These are phyloP conservation scores for Perkinsus marinus DNA, from an alignment of 169 alveolate species.

Conservation along the genomic window DNA sequence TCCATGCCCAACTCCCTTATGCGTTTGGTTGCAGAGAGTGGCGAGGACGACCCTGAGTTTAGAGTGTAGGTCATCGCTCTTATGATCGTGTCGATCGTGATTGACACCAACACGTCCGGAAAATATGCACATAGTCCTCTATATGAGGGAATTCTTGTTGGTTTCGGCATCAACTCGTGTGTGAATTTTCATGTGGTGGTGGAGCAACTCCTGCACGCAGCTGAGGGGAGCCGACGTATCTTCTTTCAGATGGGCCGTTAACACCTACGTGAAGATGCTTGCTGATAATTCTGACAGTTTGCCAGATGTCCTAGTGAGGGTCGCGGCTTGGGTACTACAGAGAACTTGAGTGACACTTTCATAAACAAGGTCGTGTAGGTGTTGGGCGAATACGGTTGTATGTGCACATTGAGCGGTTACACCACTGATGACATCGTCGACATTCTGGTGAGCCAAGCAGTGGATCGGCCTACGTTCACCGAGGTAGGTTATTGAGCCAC, in stretches of 20 bases:
- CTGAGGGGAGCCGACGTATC: background rate
- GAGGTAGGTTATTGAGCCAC: no score
- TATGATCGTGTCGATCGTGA: no score
- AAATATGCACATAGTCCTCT: no score
- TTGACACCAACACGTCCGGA: no score
- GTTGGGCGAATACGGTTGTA: slow-evolving; percentile 6
- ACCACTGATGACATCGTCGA: background rate
- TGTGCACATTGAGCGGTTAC: slow-evolving; percentile 4
- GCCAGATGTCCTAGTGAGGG: background rate
- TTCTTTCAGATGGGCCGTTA: background rate
- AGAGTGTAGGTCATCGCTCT: background rate
- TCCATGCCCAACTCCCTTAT: background rate
- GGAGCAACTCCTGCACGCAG: no score
- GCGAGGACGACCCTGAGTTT: background rate
- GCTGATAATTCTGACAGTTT: background rate
- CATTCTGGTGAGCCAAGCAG: background rate
- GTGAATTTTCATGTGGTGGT: no score
- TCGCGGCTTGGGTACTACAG: background rate
- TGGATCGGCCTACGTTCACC: background rate
- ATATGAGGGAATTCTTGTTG: no score
- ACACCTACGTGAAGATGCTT: background rate
- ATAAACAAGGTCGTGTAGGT: background rate
- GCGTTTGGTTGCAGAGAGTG: background rate
- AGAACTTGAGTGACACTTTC: background rate
- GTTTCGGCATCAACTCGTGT: no score